Percentiles rank a stretch among this genome's conserved stretches.
phyloP scores from a whole-genome alignment of 2,329 filamentous ascomycete species.

The Ophiostoma sp. region DNA sequence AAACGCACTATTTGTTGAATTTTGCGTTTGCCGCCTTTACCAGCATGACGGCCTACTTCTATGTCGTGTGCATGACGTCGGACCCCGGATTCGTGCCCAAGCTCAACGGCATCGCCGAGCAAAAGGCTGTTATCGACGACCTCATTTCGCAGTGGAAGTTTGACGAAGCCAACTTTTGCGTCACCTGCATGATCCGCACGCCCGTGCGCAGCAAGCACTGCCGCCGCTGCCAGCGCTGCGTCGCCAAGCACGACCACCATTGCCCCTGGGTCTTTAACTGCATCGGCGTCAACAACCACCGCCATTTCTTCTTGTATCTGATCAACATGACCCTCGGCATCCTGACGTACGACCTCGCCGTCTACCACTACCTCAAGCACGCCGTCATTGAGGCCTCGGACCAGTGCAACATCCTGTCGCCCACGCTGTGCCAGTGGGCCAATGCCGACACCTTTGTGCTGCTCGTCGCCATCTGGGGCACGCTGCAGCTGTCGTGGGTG shows the following conservation, averaged over 20 bases:
- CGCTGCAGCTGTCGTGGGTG: slow-evolving; percentile 87
- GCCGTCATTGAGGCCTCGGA: slow-evolving; percentile 50
- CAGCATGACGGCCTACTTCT: slow-evolving; percentile 74
- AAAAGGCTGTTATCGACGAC: slow-evolving; percentile 62
- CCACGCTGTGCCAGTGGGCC: slow-evolving; percentile 66
- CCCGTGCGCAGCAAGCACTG: slow-evolving; percentile 95
- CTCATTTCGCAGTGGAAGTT: slow-evolving; percentile 18
- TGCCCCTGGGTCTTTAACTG: slow-evolving; percentile 99
- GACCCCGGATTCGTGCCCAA: slow-evolving; percentile 95
- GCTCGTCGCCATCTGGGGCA: slow-evolving; percentile 70
- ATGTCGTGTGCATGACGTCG: slow-evolving; percentile 74
- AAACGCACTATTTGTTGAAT: slow-evolving; percentile 66
- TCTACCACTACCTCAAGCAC: slow-evolving; percentile 64
- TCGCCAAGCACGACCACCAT: slow-evolving; percentile 95
- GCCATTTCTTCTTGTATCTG: slow-evolving; percentile 91
- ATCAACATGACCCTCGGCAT: slow-evolving; percentile 72
- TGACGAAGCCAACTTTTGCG: slow-evolving; percentile 18
- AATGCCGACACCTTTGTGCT: slow-evolving; percentile 81
- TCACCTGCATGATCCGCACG: slow-evolving; percentile 64
- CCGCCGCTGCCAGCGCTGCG: slow-evolving; percentile 81
- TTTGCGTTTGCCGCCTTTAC: slow-evolving; percentile 64
- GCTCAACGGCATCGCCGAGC: slow-evolving; percentile 79
- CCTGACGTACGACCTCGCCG: slow-evolving; percentile 62
- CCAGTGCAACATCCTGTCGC: slow-evolving; percentile 70
- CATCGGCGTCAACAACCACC: slow-evolving; percentile 89